These are phyloP conservation scores for Candida qinlingensis DNA, from an alignment of 805 yeast species.

Conservation along the genomic window DNA sequence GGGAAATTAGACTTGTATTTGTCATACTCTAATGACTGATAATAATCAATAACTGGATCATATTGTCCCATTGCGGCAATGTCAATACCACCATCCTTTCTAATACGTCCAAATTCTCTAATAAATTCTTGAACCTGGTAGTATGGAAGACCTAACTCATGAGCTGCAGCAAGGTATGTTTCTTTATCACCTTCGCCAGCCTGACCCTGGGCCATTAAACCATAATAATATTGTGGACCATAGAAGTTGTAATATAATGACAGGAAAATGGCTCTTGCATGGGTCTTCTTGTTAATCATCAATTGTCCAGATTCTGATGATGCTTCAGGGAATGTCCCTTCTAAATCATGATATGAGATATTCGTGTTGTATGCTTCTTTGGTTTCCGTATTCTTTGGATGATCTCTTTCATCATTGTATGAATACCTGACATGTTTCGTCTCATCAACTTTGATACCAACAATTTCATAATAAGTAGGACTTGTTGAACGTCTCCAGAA, in stretches of 20 bases:
- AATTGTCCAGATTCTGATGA: conserved; percentile 70
- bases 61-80: conserved; percentile 57
- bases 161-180: conserved; percentile 67
- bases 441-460: conserved; percentile 37
- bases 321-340: conserved; percentile 64
- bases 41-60: conserved; percentile 41
- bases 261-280: conserved; percentile 50
- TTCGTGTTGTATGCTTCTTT: conserved; percentile 27
- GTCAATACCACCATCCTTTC: conserved; percentile 27
- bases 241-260: conserved; percentile 61
- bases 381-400: conserved; percentile 17
- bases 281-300: conserved; percentile 50
- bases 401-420: conserved; percentile 32
- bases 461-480: conserved; percentile 52
- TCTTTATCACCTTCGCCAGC: conserved; percentile 85
- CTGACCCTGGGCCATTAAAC: conserved; percentile 53
- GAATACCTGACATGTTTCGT: conserved; percentile 23
- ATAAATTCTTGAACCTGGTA: conserved; percentile 51
- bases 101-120: conserved; percentile 44
- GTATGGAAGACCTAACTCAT: conserved; percentile 39
- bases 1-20: conserved; percentile 11
- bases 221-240: conserved; percentile 58
- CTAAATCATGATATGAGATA: conserved; percentile 55
- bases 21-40: conserved; percentile 14
- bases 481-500: conserved; percentile 67